Evolutionary conservation across 495 filamentous ascomycete species (phyloP).

Genomic region (Patellaria atrata): DNA sequence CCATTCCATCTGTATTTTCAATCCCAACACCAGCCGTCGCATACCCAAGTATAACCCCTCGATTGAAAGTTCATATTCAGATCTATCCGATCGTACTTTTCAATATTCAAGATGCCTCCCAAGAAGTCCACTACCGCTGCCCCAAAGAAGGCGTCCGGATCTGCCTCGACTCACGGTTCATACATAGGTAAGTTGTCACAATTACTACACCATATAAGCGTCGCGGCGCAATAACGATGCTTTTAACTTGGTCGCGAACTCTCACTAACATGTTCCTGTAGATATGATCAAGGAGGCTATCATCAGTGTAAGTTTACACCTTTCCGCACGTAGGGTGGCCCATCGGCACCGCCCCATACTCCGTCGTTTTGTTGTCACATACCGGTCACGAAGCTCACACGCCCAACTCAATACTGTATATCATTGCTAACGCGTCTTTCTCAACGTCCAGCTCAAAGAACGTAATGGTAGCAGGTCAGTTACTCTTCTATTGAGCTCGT

Average conservation of each 20-base stretch:
- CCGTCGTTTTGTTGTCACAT: neutral
- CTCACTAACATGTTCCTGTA: slow-evolving; percentile 32
- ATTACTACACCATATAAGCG: slow-evolving; percentile 5
- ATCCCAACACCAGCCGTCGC: too few species aligned
- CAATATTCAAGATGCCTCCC: slow-evolving; percentile 42
- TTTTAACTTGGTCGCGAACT: slow-evolving; percentile 18
- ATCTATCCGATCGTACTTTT: slow-evolving; percentile 6
- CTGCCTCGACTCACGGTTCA: slow-evolving; percentile 36
- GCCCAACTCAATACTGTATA: slow-evolving; percentile 7
- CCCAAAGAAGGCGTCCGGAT: slow-evolving; percentile 36
- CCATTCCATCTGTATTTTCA: too few species aligned
- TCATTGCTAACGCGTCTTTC: slow-evolving; percentile 33
- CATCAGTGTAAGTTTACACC: slow-evolving; percentile 42
- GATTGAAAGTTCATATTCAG: slow-evolving; percentile 10
- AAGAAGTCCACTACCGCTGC: slow-evolving; percentile 42
- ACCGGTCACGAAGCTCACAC: neutral
- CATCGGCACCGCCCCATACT: slow-evolving; percentile 17
- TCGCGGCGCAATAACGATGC: slow-evolving; percentile 10
- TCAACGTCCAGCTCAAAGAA: slow-evolving; percentile 43
- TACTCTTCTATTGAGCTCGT: slow-evolving; percentile 6
- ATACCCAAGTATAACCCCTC: slow-evolving; percentile 7
- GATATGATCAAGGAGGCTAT: slow-evolving; percentile 59
- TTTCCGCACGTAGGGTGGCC: slow-evolving; percentile 24
- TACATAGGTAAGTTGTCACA: slow-evolving; percentile 35
- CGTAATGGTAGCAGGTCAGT: slow-evolving; percentile 50